Base-by-base conservation (phyloP, 1,284 basidiomycete species). In the Ceratobasidium sp. region DNA sequence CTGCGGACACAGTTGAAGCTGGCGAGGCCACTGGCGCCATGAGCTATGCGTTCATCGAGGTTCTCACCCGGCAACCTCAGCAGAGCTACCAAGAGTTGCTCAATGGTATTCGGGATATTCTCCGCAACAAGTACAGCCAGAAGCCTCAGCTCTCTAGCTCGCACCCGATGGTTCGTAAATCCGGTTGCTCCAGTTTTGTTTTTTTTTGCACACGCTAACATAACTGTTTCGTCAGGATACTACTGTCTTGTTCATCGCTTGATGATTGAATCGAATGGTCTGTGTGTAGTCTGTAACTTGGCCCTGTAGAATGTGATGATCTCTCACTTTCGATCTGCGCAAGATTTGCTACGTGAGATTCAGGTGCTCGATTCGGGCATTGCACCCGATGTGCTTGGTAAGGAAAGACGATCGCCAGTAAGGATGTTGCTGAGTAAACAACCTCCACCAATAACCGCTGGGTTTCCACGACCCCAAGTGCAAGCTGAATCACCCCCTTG, bases 11-110 rank as follows among this genome's bases (percentile, higher is more conserved):
- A 0, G 83, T 84, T 67, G 92, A 95, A 80, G 87, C 87, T 3
- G 94, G 94, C 1, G 83, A 85, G 70, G 94, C 91, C 4, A 94
- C 92, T 0, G 96, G 95, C 54, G 94, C 94, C 1, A 95, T 95
- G 94, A 42, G 62, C n/a, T 73, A 89, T 92, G 95, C 91, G 38
- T 94, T 94, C 80, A 89, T 92, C 74, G 80, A 84, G 28, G 84
- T 84, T 7, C 82, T 94, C 53, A 82, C 85, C 8, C 81, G 83
- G 77, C 88, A 91, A 78, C 85, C 86, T 12, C 85, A 90, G 74
- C 92, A 92, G 80, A 92, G 87, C 75, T 96, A 95, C 77, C 87
- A 90, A 77, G 86, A 92, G 78, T 86, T 96, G 4, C 85, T 96
- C n/a, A 81, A 83, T 74, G 86, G 83, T 44, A 85, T 96, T 73